A percentile compares a stretch with the other conserved stretches of the same genome.
Evolutionary conservation across 495 filamentous ascomycete species (phyloP).

Genomic region (Xylaria scruposa): DNA sequence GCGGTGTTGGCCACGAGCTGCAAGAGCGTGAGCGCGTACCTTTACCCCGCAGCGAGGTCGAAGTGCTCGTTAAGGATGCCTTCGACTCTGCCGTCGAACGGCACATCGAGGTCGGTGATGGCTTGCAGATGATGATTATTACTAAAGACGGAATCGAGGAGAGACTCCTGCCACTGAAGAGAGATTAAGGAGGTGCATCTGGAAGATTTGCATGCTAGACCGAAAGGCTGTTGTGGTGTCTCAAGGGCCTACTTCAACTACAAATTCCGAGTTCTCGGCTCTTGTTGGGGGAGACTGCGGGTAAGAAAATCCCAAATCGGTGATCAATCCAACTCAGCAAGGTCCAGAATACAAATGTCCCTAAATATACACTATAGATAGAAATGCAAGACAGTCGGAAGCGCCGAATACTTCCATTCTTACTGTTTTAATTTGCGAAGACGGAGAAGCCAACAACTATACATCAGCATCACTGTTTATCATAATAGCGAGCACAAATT

Average conservation of each 20-base stretch:
- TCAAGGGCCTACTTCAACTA: not conserved
- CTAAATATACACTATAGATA: not conserved
- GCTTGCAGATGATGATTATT: constrained; percentile 92
- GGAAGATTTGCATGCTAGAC: constrained; percentile 23
- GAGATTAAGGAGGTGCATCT: constrained; percentile 62
- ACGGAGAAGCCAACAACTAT: not conserved
- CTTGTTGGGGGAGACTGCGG: not conserved
- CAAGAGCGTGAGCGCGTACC: constrained; percentile 68
- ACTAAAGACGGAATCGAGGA: constrained; percentile 90
- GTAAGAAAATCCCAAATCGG: not conserved
- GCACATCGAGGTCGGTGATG: constrained; percentile 98
- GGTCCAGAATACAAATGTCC: not conserved
- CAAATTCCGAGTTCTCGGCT: not conserved
- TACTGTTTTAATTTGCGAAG: not conserved
- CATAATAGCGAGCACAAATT: not conserved
- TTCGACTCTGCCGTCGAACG: constrained; percentile 98
- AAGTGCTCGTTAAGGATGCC: constrained; percentile 90
- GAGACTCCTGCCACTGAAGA: constrained; percentile 82
- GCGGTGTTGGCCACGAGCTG: constrained; percentile 81
- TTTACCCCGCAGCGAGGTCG: constrained; percentile 74
- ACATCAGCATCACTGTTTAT: not conserved
- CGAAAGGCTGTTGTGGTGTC: not conserved
- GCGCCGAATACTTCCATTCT: not conserved
- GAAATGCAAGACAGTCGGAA: not conserved
- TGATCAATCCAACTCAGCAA: not conserved